Base-by-base conservation (phyloP, 345 rosid species). In the Rhodomyrtus tomentosa region DNA sequence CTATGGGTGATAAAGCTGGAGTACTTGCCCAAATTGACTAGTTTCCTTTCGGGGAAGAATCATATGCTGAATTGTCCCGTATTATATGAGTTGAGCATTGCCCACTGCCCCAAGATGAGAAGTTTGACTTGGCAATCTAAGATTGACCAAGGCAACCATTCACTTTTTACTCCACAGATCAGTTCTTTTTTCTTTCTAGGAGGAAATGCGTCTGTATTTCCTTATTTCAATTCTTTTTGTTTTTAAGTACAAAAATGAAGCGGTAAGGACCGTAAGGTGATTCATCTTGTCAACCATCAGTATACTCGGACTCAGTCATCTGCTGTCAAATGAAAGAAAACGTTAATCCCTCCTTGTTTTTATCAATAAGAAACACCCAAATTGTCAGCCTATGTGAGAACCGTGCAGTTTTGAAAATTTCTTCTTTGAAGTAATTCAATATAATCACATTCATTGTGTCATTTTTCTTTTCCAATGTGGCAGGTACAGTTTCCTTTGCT, bases 31-130 rank as follows among this genome's bases (percentile, higher is more conserved):
- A 58, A 27, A 13, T n/a, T 58, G 38, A 27, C 9, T 5, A 5
- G 36, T 14, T 58, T 58, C 36, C 36, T 58, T 1, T 13, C 1
- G 20, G 20, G 72, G 32, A 58, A 58, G 38, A 58, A 13, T 27
- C 38, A 58, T 5, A n/a, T 1, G 8, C 0, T 58, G 4, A 7
- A 13, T 1, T 27, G 72, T 3, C 72, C 72, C 1, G 0, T 0
- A 7, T 5, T 59, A 1, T 25, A 25, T 25, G 68, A 56, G 68
- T 2, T 56, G 36, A 56, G 16, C 12, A 56, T 56, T 56, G 32
- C 7, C 62, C 62, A n/a, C 7, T 56, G 62, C 32, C 62, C 62
- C 62, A 56, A 56, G 16, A 56, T 56, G 62, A 56, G 7, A 56
- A 56, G 62, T 56, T 56, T 56, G 62, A 27, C 73, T 27, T 59